These are phyloP conservation scores for Saccharomyces paradoxus DNA, from an alignment of 805 yeast species.

Conservation along the genomic window DNA sequence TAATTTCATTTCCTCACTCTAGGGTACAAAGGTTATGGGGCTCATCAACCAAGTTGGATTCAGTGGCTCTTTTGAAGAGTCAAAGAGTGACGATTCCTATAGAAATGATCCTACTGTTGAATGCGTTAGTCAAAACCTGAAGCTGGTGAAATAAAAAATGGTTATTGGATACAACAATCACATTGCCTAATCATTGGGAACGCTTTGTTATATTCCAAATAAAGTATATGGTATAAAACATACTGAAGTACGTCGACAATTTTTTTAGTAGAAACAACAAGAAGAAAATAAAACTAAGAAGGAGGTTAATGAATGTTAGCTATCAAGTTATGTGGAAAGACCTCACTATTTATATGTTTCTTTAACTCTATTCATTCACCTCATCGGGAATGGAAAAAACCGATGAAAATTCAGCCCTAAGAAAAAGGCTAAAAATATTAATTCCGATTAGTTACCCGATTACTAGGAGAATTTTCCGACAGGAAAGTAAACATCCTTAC, in stretches of 20 bases:
- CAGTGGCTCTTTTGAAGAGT: constrained; percentile 98
- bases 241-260: constrained; percentile 96
- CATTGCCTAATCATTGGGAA: neutral
- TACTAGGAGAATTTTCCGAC: neutral
- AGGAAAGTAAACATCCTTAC: neutral
- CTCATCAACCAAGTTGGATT: constrained; percentile 99
- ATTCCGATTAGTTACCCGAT: neutral
- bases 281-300: neutral
- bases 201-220: neutral
- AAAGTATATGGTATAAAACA: constrained; percentile 29
- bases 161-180: neutral
- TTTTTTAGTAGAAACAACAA: constrained; percentile 16
- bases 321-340: neutral
- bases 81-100: constrained; percentile 99
- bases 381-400: neutral
- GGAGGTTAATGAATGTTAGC: neutral
- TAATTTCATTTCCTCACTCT: constrained; percentile 58
- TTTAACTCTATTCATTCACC: neutral
- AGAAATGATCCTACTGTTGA: constrained; percentile 92
- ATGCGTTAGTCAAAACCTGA: constrained; percentile 35
- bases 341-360: neutral
- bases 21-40: constrained; percentile 82
- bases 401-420: neutral
- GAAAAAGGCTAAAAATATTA: neutral
- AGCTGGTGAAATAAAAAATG: neutral